These are phyloP conservation scores for Acanthamoeba triangularis DNA, from an alignment of 208 protist genomes.

Conservation along the genomic window DNA sequence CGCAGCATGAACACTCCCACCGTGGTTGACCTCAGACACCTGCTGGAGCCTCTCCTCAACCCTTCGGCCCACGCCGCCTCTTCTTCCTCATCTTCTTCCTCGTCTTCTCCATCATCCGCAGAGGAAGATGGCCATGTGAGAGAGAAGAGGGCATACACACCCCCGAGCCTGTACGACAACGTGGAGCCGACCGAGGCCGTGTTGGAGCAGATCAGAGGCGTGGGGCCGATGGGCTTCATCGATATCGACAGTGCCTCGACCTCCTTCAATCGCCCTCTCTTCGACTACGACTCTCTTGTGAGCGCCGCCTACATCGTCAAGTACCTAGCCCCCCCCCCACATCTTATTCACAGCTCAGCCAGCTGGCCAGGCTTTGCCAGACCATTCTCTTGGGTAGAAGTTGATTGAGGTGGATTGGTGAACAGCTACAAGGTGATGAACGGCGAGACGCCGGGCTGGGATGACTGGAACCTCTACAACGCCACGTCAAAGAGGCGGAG, in stretches of 20 bases:
- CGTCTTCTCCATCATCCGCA: neutral
- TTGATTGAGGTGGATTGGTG: neutral
- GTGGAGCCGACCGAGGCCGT: neutral
- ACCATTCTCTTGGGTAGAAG: too few relatives aligned
- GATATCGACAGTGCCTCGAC: neutral
- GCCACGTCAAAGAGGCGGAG: neutral
- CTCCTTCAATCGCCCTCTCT: slow-evolving; percentile 39
- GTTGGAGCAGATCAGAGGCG: neutral
- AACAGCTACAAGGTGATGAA: neutral
- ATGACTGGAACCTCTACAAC: neutral
- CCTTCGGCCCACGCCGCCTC: neutral
- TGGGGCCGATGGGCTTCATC: neutral
- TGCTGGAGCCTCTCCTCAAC: neutral
- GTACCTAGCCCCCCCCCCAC: neutral
- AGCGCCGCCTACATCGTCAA: neutral
- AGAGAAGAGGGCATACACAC: neutral
- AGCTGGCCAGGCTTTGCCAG: neutral
- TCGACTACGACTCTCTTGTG: slow-evolving; percentile 4
- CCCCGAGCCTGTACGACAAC: neutral
- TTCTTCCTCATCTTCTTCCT: neutral
- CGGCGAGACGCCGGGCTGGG: neutral
- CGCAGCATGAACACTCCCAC: neutral
- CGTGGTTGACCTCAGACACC: neutral
- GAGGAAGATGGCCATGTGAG: neutral
- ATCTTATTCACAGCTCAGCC: neutral